Conservation (phyloP, 805 yeast genomes). For the Teunomyces aglyptinius region DNA sequence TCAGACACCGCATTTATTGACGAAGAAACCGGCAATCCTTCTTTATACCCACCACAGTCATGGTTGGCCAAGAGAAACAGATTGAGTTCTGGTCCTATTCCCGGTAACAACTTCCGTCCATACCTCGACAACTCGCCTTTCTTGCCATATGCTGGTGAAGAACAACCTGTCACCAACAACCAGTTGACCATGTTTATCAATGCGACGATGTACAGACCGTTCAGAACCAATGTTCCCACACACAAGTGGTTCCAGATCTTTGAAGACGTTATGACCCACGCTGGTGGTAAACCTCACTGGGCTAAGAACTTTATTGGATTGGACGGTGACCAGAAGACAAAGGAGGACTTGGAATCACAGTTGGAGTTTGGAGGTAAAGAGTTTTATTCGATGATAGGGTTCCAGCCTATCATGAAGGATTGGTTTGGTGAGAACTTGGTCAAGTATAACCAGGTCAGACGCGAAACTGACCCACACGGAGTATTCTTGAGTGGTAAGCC, state of each 20-base stretch:
- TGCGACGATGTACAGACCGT: slow-evolving; percentile 97
- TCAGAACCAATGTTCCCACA: slow-evolving; percentile 67
- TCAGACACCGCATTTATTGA: slow-evolving; percentile 35
- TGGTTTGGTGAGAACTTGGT: slow-evolving; percentile 79
- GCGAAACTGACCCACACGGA: slow-evolving; percentile 73
- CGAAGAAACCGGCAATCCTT: slow-evolving; percentile 34
- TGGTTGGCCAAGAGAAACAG: slow-evolving; percentile 52
- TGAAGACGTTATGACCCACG: slow-evolving; percentile 71
- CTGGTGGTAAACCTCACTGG: slow-evolving; percentile 97
- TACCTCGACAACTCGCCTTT: slow-evolving; percentile 77
- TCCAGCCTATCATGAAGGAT: slow-evolving; percentile 60
- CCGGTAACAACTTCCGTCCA: slow-evolving; percentile 82
- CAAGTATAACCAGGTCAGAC: slow-evolving; percentile 61
- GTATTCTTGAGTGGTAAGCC: slow-evolving; percentile 72
- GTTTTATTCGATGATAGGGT: slow-evolving; percentile 75
- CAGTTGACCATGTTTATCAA: slow-evolving; percentile 85
- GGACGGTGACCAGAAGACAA: slow-evolving; percentile 33
- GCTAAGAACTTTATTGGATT: slow-evolving; percentile 88
- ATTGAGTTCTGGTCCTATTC: slow-evolving; percentile 71
- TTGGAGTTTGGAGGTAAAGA: slow-evolving; percentile 44
- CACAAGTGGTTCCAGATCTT: slow-evolving; percentile 80
- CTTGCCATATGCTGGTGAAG: slow-evolving; percentile 48
- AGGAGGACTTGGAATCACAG: slow-evolving; percentile 40
- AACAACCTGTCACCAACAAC: slow-evolving; percentile 55
- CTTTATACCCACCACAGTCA: slow-evolving; percentile 43